These are phyloP conservation scores for Diaporthe sp. DNA, from an alignment of 2,329 filamentous ascomycete genomes.

Conservation along the genomic window DNA sequence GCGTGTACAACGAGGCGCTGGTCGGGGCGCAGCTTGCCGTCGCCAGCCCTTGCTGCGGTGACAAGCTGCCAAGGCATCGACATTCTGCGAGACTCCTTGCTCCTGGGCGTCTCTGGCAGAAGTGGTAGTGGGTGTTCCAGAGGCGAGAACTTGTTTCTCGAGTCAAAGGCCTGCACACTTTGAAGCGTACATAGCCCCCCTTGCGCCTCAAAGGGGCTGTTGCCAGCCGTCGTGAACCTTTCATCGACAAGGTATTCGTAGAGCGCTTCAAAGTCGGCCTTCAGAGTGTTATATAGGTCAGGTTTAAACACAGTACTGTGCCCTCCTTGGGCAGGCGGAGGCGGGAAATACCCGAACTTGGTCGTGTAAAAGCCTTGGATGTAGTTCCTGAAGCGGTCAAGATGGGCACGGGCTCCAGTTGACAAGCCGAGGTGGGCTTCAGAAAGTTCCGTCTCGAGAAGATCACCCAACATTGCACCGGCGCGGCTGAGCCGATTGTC, in stretches of 20 bases:
- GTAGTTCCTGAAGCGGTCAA: slow-evolving; percentile 80
- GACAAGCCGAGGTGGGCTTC: slow-evolving; percentile 76
- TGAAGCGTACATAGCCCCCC: slow-evolving; percentile 81
- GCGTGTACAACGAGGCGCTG: slow-evolving; percentile 65
- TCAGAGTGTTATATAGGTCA: slow-evolving; percentile 72
- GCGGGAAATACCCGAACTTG: slow-evolving; percentile 81
- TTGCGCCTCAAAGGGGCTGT: slow-evolving; percentile 67
- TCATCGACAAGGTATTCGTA: slow-evolving; percentile 80
- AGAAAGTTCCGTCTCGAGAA: slow-evolving; percentile 80
- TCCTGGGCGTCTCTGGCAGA: slow-evolving; percentile 64
- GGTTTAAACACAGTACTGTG: slow-evolving; percentile 67
- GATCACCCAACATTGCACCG: slow-evolving; percentile 71
- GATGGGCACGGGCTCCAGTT: slow-evolving; percentile 72
- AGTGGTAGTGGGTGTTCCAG: slow-evolving; percentile 77
- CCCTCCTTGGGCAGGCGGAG: slow-evolving; percentile 59
- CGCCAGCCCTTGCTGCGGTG: slow-evolving; percentile 2
- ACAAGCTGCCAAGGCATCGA: slow-evolving; percentile 57
- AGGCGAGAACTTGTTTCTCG: slow-evolving; percentile 69
- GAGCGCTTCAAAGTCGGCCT: slow-evolving; percentile 77
- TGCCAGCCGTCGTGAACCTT: slow-evolving; percentile 62
- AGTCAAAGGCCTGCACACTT: slow-evolving; percentile 76
- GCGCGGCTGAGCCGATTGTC: slow-evolving; percentile 73
- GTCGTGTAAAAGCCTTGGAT: slow-evolving; percentile 76
- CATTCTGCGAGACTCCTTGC: slow-evolving; percentile 40
- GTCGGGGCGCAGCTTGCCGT: slow-evolving; percentile 61